Evolutionary conservation across 1,284 basidiomycete species (phyloP), one percentile per base, ranked within the genome.

Genomic region (Heterobasidion irregulare): DNA sequence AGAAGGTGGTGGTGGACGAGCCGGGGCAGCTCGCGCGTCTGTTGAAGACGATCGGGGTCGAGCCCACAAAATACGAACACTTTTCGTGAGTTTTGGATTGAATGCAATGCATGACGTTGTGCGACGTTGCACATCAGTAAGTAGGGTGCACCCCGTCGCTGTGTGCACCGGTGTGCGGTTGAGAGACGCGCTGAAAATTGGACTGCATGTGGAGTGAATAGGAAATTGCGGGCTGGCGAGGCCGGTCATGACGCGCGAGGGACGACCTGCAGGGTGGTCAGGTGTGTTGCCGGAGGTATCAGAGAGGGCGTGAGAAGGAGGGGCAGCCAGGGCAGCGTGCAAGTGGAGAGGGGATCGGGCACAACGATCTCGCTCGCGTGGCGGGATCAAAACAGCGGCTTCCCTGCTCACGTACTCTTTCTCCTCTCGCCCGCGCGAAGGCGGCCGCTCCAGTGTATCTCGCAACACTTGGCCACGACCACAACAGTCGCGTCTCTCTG

Each of bases 1-100:
- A 68, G 62, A 58, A 50, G 51, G 55, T 26, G 26, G 26, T 57
- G 62, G 65, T 59, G 58, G 69, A 75, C 55, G 76, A 78, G 52
- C 69, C 72, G 26, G 66, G 59, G 59, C 72, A 71, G 67, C 74
- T 86, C 70, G 46, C 58, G 52, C 66, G 70, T 46, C 70, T 86
- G 55, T 70, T 85, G 56, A 69, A 69, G 53, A 71, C 71, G 61
- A 66, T 86, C 48, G 70, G 74, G 1, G 62, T 77, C 50, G 63
- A 52, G 18, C 66, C 70, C 18, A 64, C 61, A 13, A 65, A 63
- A 55, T 63, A 69, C 38, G 66, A 70, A 58, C 74, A 78, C 53
- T 84, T 84, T 67, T 73, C 74, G 62, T 80, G 59, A 59, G 35
- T 34, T 8, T 15, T 26, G 26, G 12, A 38, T 19, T 13, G 49